A percentile compares a stretch with the other conserved stretches of the same genome.
These are phyloP conservation scores for Cladosporium cucumerinum DNA, from an alignment of 2,329 filamentous ascomycete genomes.

Conservation along the genomic window DNA sequence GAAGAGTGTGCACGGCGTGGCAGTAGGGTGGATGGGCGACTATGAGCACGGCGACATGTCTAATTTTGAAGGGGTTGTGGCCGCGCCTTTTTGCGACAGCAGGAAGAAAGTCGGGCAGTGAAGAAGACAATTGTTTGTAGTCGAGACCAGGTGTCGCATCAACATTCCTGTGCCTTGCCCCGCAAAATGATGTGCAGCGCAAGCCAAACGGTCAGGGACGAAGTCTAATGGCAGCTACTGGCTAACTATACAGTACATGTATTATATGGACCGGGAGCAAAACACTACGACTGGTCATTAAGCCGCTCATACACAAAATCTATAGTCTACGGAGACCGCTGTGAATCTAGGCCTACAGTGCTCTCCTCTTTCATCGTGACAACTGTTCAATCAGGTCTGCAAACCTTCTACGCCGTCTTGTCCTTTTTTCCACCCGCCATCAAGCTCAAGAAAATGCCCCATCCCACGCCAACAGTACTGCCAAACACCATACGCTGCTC, in stretches of 20 bases:
- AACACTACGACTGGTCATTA: background rate
- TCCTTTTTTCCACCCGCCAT: constrained; percentile 3
- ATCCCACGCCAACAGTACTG: constrained; percentile 67
- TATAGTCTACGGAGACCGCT: background rate
- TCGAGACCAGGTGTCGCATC: constrained; percentile 5
- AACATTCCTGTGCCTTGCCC: constrained; percentile 2
- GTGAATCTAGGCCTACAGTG: background rate
- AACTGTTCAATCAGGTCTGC: background rate
- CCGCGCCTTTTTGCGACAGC: background rate
- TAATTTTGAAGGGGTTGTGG: background rate
- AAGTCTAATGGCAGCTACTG: background rate
- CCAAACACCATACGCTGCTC: constrained; percentile 68
- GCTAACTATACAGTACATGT: background rate
- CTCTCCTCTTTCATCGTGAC: background rate
- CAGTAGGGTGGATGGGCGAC: background rate
- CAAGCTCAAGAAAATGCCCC: constrained; percentile 67
- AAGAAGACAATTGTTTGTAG: background rate
- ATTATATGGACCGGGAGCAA: background rate
- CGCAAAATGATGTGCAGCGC: background rate
- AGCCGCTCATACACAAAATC: background rate
- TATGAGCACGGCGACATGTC: background rate
- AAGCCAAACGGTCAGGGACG: background rate
- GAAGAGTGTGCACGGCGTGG: background rate
- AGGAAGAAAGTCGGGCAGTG: background rate
- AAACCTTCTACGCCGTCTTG: background rate